These are phyloP conservation scores for Candida ascalaphidarum DNA, from an alignment of 805 yeast genomes.

Conservation along the genomic window DNA sequence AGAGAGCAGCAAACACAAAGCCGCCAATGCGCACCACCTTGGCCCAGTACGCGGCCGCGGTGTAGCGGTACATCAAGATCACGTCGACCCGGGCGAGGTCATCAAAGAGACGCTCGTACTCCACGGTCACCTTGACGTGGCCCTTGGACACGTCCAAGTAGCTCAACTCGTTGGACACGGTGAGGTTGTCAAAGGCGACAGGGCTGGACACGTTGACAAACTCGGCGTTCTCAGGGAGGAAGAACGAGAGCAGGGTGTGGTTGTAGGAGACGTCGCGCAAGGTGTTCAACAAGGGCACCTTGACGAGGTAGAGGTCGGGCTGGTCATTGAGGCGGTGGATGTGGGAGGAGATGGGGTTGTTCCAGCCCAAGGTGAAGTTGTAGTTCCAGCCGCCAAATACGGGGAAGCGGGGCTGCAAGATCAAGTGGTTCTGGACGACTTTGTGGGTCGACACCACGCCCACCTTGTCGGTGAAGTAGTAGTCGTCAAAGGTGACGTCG, in stretches of 20 bases:
- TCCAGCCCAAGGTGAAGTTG: constrained; percentile 96
- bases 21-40: constrained; percentile 65
- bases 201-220: constrained; percentile 51
- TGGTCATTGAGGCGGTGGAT: constrained; percentile 32
- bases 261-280: constrained; percentile 65
- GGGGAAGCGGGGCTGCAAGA: constrained; percentile 86
- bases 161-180: constrained; percentile 35
- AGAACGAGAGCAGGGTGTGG: constrained; percentile 48
- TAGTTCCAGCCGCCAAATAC: constrained; percentile 93
- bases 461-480: constrained; percentile 80
- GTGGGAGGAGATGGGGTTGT: constrained; percentile 45
- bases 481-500: constrained; percentile 32
- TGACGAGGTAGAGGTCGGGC: constrained; percentile 46
- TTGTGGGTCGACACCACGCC: constrained; percentile 86
- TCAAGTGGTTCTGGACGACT: constrained; percentile 33
- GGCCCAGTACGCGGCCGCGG: constrained; percentile 40
- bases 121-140: constrained; percentile 62
- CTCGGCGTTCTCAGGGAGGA: constrained; percentile 83
- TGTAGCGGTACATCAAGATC: constrained; percentile 54
- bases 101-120: constrained; percentile 57
- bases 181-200: constrained; percentile 25
- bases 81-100: constrained; percentile 52
- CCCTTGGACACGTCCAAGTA: constrained; percentile 73
- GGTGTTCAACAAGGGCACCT: constrained; percentile 67
- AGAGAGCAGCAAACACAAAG: constrained; percentile 51